A percentile compares a stretch with the other conserved stretches of the same genome.
Evolutionary conservation across 306 rosid species (phyloP).

Genomic region (Medicago lupulina): DNA sequence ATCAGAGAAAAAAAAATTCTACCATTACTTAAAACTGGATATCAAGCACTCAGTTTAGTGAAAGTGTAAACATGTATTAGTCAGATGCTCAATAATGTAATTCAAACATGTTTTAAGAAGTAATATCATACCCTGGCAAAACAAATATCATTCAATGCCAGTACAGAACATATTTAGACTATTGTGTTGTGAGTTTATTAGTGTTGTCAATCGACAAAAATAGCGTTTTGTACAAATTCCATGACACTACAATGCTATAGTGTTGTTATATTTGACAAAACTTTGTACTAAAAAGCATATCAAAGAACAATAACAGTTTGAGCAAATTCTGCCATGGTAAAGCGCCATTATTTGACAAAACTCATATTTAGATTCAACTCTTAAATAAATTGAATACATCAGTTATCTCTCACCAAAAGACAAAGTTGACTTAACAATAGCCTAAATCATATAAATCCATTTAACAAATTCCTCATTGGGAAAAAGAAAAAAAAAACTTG

Average conservation of each 20-base stretch:
- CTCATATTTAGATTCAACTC: background rate
- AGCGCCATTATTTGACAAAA: background rate
- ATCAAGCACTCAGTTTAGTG: background rate
- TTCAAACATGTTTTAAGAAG: background rate
- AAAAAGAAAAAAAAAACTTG: background rate
- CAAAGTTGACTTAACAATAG: conserved; percentile 13
- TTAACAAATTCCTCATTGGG: background rate
- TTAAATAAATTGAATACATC: conserved; percentile 20
- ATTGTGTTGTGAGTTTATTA: background rate
- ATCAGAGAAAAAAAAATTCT: conserved; percentile 16
- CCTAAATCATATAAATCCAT: conserved; percentile 15
- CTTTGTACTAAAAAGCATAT: too few relatives aligned
- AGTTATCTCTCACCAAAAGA: conserved; percentile 18
- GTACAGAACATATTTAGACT: background rate
- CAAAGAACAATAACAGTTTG: too few relatives aligned
- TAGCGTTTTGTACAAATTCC: background rate
- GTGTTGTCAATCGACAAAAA: background rate
- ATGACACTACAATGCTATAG: background rate
- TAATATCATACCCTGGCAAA: background rate
- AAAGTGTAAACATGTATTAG: background rate
- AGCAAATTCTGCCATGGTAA: too few relatives aligned
- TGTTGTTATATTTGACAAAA: background rate
- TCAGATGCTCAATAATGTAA: background rate
- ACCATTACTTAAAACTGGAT: conserved; percentile 6
- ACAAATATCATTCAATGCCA: background rate